Evolutionary conservation across 805 yeast species (phyloP).

Genomic region (Saturnispora zaruensis): DNA sequence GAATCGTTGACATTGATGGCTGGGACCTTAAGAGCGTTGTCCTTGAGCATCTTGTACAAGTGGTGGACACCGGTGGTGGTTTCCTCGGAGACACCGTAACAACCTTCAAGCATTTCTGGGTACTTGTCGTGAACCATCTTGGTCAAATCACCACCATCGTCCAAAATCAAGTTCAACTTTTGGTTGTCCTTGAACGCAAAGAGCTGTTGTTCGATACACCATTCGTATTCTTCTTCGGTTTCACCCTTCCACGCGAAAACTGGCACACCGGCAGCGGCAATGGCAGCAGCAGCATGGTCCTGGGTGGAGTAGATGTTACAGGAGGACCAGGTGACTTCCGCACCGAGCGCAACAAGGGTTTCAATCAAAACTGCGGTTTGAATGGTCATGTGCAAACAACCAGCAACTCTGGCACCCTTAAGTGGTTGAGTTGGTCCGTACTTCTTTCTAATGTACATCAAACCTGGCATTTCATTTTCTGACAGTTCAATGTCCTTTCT

Average conservation of each 20-base stretch:
- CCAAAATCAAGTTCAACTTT: slow-evolving; percentile 93
- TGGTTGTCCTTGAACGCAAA: slow-evolving; percentile 93
- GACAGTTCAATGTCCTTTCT: slow-evolving; percentile 98
- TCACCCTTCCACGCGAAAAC: slow-evolving; percentile 99
- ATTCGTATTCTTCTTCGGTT: slow-evolving; percentile 97
- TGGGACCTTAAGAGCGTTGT: slow-evolving; percentile 87
- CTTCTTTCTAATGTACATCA: slow-evolving; percentile 91
- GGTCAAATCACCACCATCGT: slow-evolving; percentile 99
- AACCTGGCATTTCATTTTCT: slow-evolving; percentile 99
- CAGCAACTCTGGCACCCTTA: slow-evolving; percentile 98
- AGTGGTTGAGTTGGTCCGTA: slow-evolving; percentile 91
- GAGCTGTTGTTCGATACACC: slow-evolving; percentile 99
- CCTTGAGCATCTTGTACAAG: slow-evolving; percentile 91
- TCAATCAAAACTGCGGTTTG: slow-evolving; percentile 98
- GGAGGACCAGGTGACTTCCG: slow-evolving; percentile 99
- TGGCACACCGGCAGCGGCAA: slow-evolving; percentile 98
- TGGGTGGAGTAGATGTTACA: slow-evolving; percentile 99
- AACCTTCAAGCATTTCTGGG: slow-evolving; percentile 94
- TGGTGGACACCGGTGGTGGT: slow-evolving; percentile 99
- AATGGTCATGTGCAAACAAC: slow-evolving; percentile 98
- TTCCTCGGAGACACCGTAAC: slow-evolving; percentile 97
- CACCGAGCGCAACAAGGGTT: slow-evolving; percentile 95
- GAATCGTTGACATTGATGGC: slow-evolving; percentile 99
- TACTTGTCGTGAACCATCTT: slow-evolving; percentile 92
- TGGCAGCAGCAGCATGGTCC: slow-evolving; percentile 99